Percentiles rank a stretch among this genome's conserved stretches.
Evolutionary conservation across 768 basidiomycete genomes (phyloP).

Genomic region (Solioccasus polychromus): DNA sequence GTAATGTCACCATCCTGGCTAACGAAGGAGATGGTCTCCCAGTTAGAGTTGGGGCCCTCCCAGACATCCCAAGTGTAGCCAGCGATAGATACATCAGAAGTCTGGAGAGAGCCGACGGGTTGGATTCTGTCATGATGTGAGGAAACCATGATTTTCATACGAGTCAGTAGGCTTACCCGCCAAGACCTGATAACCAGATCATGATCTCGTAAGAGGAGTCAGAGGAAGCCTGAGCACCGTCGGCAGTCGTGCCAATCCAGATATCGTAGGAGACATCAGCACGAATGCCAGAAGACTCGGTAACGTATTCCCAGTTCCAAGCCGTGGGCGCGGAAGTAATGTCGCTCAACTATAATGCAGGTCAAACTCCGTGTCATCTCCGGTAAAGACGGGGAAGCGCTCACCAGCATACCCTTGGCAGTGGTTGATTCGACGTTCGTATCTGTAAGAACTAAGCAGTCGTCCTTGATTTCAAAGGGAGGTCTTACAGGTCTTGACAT

Average conservation of each 20-base stretch:
- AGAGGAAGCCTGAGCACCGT: slow-evolving; percentile 44
- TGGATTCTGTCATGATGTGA: slow-evolving; percentile 39
- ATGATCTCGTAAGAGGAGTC: slow-evolving; percentile 56
- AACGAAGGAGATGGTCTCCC: slow-evolving; percentile 58
- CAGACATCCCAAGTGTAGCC: slow-evolving; percentile 57
- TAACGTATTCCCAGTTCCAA: slow-evolving; percentile 51
- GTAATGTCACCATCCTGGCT: slow-evolving; percentile 45
- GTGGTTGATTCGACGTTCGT: slow-evolving; percentile 47
- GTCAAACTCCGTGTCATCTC: background rate
- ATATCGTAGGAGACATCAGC: slow-evolving; percentile 61
- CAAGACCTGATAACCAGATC: slow-evolving; percentile 59
- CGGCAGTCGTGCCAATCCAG: slow-evolving; percentile 45
- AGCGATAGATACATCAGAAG: slow-evolving; percentile 39
- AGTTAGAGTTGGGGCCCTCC: slow-evolving; percentile 51
- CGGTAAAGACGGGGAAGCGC: background rate
- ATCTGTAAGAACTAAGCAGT: slow-evolving; percentile 30
- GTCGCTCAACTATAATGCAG: slow-evolving; percentile 35
- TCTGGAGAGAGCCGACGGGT: slow-evolving; percentile 50
- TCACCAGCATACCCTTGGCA: slow-evolving; percentile 48
- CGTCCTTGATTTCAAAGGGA: background rate
- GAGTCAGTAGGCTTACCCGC: slow-evolving; percentile 37
- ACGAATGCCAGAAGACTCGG: slow-evolving; percentile 42
- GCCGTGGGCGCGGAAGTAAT: slow-evolving; percentile 45
- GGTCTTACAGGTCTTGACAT: slow-evolving; percentile 54
- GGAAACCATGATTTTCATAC: background rate